A percentile compares a stretch with the other conserved stretches of the same genome.
phyloP scores from a whole-genome alignment of 2,329 filamentous ascomycete species.

The Leptoxyphium fumago region DNA sequence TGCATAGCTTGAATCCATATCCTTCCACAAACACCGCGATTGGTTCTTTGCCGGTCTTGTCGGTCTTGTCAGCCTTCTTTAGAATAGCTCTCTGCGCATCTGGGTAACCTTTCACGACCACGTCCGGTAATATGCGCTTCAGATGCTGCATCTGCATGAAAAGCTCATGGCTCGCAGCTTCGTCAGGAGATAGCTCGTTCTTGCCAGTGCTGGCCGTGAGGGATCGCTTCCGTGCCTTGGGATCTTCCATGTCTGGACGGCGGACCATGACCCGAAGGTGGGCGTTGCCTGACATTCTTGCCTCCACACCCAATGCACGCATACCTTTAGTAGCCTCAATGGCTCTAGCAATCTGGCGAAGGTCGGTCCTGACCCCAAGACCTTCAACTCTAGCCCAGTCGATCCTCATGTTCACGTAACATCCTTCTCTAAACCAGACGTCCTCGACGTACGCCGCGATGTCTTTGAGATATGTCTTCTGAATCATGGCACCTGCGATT shows the following conservation, averaged over 20 bases:
- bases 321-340: constrained; percentile 74
- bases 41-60: constrained; percentile 47
- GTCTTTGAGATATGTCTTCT: constrained; percentile 84
- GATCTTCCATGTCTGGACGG: constrained; percentile 30
- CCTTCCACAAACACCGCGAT: constrained; percentile 66
- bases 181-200: not conserved
- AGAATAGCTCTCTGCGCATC: constrained; percentile 80
- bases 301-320: constrained; percentile 36
- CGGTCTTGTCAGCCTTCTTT: constrained; percentile 54
- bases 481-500: constrained; percentile 82
- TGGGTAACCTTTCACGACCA: constrained; percentile 83
- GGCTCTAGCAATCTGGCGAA: constrained; percentile 57
- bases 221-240: constrained; percentile 4
- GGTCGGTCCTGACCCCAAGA: constrained; percentile 65
- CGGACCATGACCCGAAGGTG: constrained; percentile 58
- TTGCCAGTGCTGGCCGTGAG: not conserved
- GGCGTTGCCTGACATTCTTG: constrained; percentile 11
- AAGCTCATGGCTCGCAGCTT: constrained; percentile 33
- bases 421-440: constrained; percentile 64
- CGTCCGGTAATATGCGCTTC: constrained; percentile 63
- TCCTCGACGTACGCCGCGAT: constrained; percentile 71
- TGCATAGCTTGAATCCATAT: constrained; percentile 76
- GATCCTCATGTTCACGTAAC: constrained; percentile 67
- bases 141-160: constrained; percentile 72
- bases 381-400: constrained; percentile 65